phyloP scores from a whole-genome alignment of 306 rosid species.

The Argentina anserina region DNA sequence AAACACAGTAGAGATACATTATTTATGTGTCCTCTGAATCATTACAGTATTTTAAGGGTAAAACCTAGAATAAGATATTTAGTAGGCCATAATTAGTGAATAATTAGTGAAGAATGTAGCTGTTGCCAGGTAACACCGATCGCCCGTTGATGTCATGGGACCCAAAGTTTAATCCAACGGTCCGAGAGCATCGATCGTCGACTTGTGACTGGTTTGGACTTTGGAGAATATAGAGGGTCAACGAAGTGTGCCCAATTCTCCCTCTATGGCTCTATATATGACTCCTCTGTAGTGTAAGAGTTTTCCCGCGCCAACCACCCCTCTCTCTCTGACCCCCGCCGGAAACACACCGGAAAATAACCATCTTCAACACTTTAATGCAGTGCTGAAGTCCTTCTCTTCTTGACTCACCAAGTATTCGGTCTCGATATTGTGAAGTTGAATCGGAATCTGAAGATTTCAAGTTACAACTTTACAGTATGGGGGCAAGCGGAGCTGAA shows the following conservation, averaged over 20 bases:
- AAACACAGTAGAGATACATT: not conserved
- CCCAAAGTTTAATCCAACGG: not conserved
- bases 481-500: constrained; percentile 20
- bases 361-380: not conserved
- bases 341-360: not conserved
- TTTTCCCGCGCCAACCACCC: not conserved
- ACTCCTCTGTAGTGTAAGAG: not conserved
- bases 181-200: not conserved
- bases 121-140: not conserved
- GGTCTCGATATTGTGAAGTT: too few relatives aligned
- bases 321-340: not conserved
- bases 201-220: not conserved
- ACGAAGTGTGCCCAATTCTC: not conserved
- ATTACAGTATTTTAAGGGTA: too few relatives aligned
- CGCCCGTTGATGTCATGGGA: not conserved
- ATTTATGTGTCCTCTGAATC: not conserved
- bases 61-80: too few relatives aligned
- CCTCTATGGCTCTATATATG: not conserved
- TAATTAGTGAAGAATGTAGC: not conserved
- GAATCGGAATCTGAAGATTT: not conserved
- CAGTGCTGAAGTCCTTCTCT: not conserved
- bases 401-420: too few relatives aligned
- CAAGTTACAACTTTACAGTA: not conserved
- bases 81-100: not conserved
- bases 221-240: not conserved